Evolutionary conservation across 805 yeast species (phyloP).

Genomic region (Groenewaldozyma tartarivorans): DNA sequence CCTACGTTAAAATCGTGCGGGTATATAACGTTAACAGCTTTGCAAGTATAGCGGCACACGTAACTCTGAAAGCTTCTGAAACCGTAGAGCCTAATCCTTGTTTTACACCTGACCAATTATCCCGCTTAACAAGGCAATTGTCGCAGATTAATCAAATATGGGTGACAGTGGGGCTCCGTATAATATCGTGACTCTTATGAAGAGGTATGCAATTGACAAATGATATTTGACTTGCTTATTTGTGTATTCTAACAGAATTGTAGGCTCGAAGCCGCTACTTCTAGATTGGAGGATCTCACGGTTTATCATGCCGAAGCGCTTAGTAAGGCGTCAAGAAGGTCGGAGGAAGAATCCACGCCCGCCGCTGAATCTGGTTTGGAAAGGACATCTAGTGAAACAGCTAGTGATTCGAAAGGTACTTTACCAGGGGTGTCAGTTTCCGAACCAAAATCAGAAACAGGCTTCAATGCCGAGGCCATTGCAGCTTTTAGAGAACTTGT

Average conservation of each 20-base stretch:
- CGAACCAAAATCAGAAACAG: background rate
- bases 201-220: slow-evolving; percentile 35
- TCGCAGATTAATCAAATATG: no score
- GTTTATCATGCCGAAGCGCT: slow-evolving; percentile 58
- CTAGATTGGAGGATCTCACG: slow-evolving; percentile 83
- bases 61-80: no score
- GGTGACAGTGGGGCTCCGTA: no score
- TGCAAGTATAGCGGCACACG: no score
- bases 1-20: no score
- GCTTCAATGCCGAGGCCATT: background rate
- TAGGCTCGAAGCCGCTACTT: slow-evolving; percentile 86
- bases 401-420: slow-evolving; percentile 11
- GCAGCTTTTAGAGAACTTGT: slow-evolving; percentile 47
- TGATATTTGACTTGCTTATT: background rate
- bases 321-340: slow-evolving; percentile 12
- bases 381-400: slow-evolving; percentile 1
- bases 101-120: no score
- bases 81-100: no score
- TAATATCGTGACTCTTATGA: slow-evolving; percentile 71
- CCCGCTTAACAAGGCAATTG: no score
- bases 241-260: background rate
- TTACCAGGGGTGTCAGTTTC: slow-evolving; percentile 10
- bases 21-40: no score
- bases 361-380: slow-evolving; percentile 4
- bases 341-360: slow-evolving; percentile 1